These are phyloP conservation scores for Annulohypoxylon stygium DNA, from an alignment of 495 filamentous ascomycete genomes.

Conservation along the genomic window DNA sequence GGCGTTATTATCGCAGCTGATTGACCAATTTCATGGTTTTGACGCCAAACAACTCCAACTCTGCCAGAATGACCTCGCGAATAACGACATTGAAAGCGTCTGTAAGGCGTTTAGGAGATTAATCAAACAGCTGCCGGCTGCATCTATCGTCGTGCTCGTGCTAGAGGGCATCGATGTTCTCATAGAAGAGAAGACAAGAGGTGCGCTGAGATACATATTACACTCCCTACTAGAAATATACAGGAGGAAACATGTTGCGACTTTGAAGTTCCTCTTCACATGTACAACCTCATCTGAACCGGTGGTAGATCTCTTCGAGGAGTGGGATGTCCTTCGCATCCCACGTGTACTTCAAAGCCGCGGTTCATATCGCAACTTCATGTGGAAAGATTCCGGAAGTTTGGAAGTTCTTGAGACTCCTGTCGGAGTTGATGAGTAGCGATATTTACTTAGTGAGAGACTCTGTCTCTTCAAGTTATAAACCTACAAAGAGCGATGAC, in stretches of 20 bases:
- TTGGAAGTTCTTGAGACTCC: not conserved
- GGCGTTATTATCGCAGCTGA: conserved; percentile 11
- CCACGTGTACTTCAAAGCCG: conserved; percentile 6
- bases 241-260: not conserved
- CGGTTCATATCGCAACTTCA: conserved; percentile 21
- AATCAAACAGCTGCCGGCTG: conserved; percentile 4
- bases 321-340: conserved; percentile 26
- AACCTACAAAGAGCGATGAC: not conserved
- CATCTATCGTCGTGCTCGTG: conserved; percentile 1
- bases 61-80: conserved; percentile 1
- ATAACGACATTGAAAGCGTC: conserved; percentile 10
- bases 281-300: conserved; percentile 15
- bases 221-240: conserved; percentile 2
- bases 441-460: too few species aligned
- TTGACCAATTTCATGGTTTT: conserved; percentile 9
- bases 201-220: conserved; percentile 7
- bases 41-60: conserved; percentile 10
- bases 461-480: too few species aligned
- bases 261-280: conserved; percentile 19
- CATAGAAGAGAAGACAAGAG: conserved; percentile 15
- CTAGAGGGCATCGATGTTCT: conserved; percentile 18
- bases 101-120: conserved; percentile 12
- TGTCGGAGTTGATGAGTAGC: not conserved
- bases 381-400: conserved; percentile 21
- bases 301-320: conserved; percentile 11